Conservation (phyloP, 1,139 yeast species). For the Candida frijolesensis region DNA sequence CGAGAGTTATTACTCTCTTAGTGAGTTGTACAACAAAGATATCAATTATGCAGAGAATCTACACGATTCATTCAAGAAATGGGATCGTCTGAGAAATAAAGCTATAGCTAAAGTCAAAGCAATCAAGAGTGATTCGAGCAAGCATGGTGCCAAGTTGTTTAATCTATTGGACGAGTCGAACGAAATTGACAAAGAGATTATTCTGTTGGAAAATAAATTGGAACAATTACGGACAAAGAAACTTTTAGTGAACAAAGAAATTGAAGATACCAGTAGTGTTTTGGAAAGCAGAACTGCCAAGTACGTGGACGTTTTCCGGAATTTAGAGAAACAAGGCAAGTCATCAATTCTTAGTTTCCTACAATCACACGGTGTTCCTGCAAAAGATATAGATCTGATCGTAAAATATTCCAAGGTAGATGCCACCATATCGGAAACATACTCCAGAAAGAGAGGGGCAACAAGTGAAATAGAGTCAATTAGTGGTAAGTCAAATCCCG, state of each 20-base stretch:
- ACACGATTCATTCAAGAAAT: conserved; percentile 37
- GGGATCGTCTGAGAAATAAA: conserved; percentile 45
- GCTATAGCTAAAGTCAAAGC: conserved; percentile 39
- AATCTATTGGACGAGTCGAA: conserved; percentile 37
- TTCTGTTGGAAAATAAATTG: conserved; percentile 41
- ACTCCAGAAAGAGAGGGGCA: conserved; percentile 9
- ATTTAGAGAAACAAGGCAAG: conserved; percentile 43
- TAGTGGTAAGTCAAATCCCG: not conserved
- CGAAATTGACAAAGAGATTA: conserved; percentile 44
- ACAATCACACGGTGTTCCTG: conserved; percentile 25
- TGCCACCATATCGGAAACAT: conserved; percentile 29
- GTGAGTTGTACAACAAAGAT: conserved; percentile 52
- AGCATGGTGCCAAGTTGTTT: conserved; percentile 48
- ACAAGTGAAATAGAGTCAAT: conserved; percentile 1
- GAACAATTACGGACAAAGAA: conserved; percentile 39
- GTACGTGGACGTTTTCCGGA: conserved; percentile 42
- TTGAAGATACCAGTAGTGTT: conserved; percentile 53
- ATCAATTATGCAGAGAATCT: conserved; percentile 29
- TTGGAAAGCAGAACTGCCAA: conserved; percentile 53
- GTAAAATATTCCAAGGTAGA: conserved; percentile 30
- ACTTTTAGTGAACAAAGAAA: conserved; percentile 40
- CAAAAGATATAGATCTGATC: conserved; percentile 21
- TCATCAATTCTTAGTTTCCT: conserved; percentile 32
- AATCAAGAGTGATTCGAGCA: conserved; percentile 44
- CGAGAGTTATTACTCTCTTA: conserved; percentile 47